Evolutionary conservation across 1,284 basidiomycete genomes (phyloP).

Genomic region (Porphyrellus sp.): DNA sequence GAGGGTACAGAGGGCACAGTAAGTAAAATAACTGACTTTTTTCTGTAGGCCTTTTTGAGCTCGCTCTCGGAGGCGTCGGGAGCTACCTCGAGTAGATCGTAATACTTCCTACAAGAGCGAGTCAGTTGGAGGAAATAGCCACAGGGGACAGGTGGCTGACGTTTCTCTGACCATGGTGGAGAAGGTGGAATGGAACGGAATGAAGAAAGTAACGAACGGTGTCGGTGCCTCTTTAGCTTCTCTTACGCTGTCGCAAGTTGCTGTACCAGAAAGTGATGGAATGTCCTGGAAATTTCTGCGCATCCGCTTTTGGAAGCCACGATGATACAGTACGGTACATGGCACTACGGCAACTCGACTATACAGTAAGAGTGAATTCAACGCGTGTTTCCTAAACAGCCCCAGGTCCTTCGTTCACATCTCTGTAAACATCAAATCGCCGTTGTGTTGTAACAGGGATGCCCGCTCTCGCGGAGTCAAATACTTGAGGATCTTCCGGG

Average conservation of each 20-base stretch:
- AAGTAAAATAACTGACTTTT: constrained; percentile 58
- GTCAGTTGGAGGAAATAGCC: constrained; percentile 9
- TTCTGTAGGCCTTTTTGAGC: constrained; percentile 93
- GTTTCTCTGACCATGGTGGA: constrained; percentile 65
- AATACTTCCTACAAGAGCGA: constrained; percentile 66
- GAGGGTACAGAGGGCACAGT: background rate
- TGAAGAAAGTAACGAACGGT: constrained; percentile 18
- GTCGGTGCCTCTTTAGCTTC: constrained; percentile 23
- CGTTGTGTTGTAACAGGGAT: constrained; percentile 88
- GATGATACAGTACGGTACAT: background rate
- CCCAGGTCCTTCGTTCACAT: constrained; percentile 46
- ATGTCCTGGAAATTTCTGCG: constrained; percentile 38
- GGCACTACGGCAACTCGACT: background rate
- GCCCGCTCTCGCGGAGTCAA: constrained; percentile 70
- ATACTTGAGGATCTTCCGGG: constrained; percentile 63
- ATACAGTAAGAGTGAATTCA: background rate
- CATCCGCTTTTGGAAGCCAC: constrained; percentile 26
- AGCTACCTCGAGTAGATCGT: constrained; percentile 83
- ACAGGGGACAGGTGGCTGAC: constrained; percentile 40
- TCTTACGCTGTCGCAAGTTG: constrained; percentile 6
- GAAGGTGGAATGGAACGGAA: constrained; percentile 18
- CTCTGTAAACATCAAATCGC: constrained; percentile 88
- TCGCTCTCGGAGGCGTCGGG: constrained; percentile 76
- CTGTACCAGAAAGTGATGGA: constrained; percentile 37
- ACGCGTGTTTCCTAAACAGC: constrained; percentile 5